A percentile compares a stretch with the other conserved stretches of the same genome.
Evolutionary conservation across 306 rosid species (phyloP).

Genomic region (Malus orientalis): DNA sequence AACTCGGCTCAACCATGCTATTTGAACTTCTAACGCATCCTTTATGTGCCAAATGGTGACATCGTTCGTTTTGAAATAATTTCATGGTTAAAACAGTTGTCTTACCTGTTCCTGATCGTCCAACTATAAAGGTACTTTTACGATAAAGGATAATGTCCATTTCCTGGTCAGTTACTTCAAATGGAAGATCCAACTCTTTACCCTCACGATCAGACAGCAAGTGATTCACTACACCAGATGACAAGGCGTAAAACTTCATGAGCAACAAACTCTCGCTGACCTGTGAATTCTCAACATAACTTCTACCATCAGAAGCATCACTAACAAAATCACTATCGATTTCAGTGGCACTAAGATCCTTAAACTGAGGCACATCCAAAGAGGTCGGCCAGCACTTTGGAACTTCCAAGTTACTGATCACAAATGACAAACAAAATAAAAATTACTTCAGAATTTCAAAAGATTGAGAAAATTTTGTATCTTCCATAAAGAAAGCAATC

Average conservation of each 20-base stretch:
- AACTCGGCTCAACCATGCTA: slow-evolving; percentile 3
- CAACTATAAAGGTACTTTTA: slow-evolving; percentile 56
- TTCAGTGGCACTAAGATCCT: slow-evolving; percentile 20
- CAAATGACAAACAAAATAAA: not conserved
- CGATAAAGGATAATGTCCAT: slow-evolving; percentile 45
- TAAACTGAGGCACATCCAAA: slow-evolving; percentile 29
- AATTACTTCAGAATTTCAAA: not conserved
- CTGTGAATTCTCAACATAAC: slow-evolving; percentile 65
- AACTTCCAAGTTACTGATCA: slow-evolving; percentile 39
- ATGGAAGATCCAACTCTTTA: slow-evolving; percentile 61
- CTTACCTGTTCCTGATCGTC: slow-evolving; percentile 91
- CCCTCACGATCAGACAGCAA: slow-evolving; percentile 46
- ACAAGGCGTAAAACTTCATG: slow-evolving; percentile 69
- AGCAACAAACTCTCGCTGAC: slow-evolving; percentile 71
- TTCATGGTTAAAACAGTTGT: slow-evolving; percentile 80
- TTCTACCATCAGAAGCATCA: slow-evolving; percentile 37
- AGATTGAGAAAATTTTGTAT: no score
- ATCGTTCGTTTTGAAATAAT: slow-evolving; percentile 48
- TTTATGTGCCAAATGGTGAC: slow-evolving; percentile 30
- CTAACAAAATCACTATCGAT: slow-evolving; percentile 17
- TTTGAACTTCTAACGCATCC: slow-evolving; percentile 15
- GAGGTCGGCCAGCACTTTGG: slow-evolving; percentile 48
- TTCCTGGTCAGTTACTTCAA: slow-evolving; percentile 68
- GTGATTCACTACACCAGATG: slow-evolving; percentile 45
- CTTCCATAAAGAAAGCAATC: no score